phyloP scores from a whole-genome alignment of 2,329 filamentous ascomycete genomes.

The Alternaria gaisen region DNA sequence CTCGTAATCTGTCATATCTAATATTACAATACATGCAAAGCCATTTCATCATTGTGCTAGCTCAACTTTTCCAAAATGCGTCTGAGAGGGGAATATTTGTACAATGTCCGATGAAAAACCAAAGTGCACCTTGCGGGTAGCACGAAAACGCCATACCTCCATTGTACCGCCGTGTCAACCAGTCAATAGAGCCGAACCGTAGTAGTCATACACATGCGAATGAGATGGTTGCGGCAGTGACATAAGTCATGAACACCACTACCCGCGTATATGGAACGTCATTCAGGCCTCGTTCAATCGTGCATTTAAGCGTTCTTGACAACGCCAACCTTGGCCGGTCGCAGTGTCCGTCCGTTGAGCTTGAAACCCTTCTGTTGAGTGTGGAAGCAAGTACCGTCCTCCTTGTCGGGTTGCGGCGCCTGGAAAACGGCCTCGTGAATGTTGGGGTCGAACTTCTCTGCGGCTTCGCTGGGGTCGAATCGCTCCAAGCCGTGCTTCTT shows the following conservation, averaged over 20 bases:
- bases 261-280: not conserved
- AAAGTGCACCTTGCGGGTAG: constrained; percentile 15
- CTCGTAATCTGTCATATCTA: constrained; percentile 27
- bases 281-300: not conserved
- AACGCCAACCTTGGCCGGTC: constrained; percentile 95
- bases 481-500: constrained; percentile 94
- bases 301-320: constrained; percentile 75
- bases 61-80: constrained; percentile 29
- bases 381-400: constrained; percentile 88
- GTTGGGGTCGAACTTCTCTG: constrained; percentile 94
- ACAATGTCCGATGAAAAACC: constrained; percentile 18
- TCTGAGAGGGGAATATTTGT: constrained; percentile 46
- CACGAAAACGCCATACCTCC: constrained; percentile 30
- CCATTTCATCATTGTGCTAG: constrained; percentile 10
- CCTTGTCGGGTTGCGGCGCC: constrained; percentile 84
- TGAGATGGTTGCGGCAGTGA: not conserved
- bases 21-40: constrained; percentile 33
- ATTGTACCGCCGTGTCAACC: constrained; percentile 25
- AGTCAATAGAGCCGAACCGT: constrained; percentile 20
- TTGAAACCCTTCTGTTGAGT: constrained; percentile 96
- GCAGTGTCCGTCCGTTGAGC: constrained; percentile 87
- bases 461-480: constrained; percentile 75
- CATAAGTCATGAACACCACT: not conserved
- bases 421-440: constrained; percentile 97
- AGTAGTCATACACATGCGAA: constrained; percentile 36